phyloP scores from a whole-genome alignment of 768 basidiomycete species.

The Tulasnella sp. region DNA sequence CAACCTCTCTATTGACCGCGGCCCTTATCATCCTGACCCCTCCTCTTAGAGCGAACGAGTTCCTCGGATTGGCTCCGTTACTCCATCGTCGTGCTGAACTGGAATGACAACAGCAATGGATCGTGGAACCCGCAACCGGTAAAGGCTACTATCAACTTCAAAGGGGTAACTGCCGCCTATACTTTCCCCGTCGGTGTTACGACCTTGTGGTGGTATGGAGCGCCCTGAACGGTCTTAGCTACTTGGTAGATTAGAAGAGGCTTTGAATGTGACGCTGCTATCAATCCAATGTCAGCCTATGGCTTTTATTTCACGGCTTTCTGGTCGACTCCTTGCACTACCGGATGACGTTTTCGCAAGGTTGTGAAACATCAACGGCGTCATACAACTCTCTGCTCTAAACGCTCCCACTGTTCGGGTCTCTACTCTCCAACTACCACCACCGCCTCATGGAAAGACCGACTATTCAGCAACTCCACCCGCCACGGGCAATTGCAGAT shows the following conservation, averaged over 20 bases:
- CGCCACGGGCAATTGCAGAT: neutral
- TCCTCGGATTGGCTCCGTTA: conserved; percentile 59
- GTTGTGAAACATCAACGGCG: too few relatives aligned
- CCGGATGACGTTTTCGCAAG: too few relatives aligned
- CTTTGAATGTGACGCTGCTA: neutral
- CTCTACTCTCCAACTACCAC: neutral
- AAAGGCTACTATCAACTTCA: conserved; percentile 20
- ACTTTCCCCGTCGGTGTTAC: conserved; percentile 75
- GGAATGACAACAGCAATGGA: conserved; percentile 34
- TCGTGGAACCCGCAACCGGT: conserved; percentile 27
- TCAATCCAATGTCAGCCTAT: neutral
- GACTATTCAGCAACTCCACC: neutral
- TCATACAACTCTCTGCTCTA: too few relatives aligned
- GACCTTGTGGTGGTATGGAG: conserved; percentile 48
- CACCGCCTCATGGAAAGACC: neutral
- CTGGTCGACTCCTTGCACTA: neutral
- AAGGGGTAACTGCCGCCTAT: conserved; percentile 50
- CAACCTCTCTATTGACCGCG: neutral
- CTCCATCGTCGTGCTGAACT: conserved; percentile 70
- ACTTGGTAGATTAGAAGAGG: neutral
- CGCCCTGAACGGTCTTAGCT: neutral
- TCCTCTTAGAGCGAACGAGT: conserved; percentile 39
- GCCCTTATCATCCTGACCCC: neutral
- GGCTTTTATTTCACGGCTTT: neutral
- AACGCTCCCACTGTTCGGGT: neutral